Evolutionary conservation across 2,329 filamentous ascomycete genomes (phyloP), one percentile per base, ranked within the genome.

Genomic region (Chaetomiaceae sp.): DNA sequence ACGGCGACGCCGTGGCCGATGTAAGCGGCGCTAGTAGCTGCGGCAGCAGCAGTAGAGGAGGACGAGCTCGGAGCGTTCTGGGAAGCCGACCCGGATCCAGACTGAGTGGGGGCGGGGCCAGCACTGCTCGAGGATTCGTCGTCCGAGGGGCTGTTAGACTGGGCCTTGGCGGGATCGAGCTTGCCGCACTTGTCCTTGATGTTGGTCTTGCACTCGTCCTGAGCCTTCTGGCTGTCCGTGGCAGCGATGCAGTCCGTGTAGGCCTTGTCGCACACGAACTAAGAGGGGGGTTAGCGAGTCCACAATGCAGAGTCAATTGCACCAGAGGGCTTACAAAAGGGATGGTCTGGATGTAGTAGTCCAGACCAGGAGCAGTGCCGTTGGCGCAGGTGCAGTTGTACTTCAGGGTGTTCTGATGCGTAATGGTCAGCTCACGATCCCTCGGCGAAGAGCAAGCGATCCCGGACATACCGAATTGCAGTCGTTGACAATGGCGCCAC

Each of bases 331-430:
- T 58, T 61, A 71, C 69, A 52, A 69, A 73, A 43, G 74, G 73
- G 59, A 82, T 68, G 2, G 78, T 79, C 69, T 80, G 73, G 44
- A 57, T 61, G 69, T 79, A 82, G 65, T 76, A 73, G 65, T 79
- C 69, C 41, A 82, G 73, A 53, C 75, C 76, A 13, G 79, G 78
- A 6, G 71, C 69, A 42, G 71, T 73, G 61, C 65, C 68, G 66
- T 81, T 79, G 30, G 63, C 48, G 71, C 79, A 82, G 14, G 66
- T 71, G 67, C 79, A 82, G 14, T 64, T 59, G 67, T 73, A 82
- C 48, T 67, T 59, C 38, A 82, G 71, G 38, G 70, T 70, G 36
- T 50, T 48, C 74, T 79, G 57, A 38, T 55, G 25, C 14, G 20
- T 54, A 25, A 20, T 40, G n/a, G 54, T 55, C 40, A 55, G 34